phyloP scores from a whole-genome alignment of 108 stramenopile genomes.

The Mayamaea pseudoterrestris region DNA sequence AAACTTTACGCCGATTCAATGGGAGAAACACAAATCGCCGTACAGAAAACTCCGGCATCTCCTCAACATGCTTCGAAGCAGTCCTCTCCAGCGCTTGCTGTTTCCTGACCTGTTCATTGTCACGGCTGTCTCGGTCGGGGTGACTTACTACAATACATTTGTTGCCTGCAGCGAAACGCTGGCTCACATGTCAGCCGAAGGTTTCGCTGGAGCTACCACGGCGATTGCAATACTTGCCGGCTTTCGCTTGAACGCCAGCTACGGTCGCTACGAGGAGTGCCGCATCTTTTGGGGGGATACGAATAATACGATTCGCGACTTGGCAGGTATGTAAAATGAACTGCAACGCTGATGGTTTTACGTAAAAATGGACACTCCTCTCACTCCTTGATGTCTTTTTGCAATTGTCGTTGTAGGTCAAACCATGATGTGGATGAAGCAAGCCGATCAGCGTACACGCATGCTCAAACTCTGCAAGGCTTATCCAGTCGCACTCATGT shows the following conservation, averaged over 20 bases:
- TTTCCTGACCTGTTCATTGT: slow-evolving; percentile 37
- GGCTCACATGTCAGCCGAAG: slow-evolving; percentile 8
- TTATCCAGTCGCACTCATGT: slow-evolving; percentile 21
- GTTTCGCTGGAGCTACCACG: slow-evolving; percentile 34
- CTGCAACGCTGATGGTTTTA: too few relatives aligned
- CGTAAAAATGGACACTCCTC: too few relatives aligned
- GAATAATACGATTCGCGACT: slow-evolving; percentile 24
- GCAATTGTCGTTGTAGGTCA: too few relatives aligned
- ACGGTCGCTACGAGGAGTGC: slow-evolving; percentile 32
- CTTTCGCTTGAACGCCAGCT: slow-evolving; percentile 38
- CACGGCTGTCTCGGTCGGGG: slow-evolving; percentile 18
- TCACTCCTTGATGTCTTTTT: too few relatives aligned
- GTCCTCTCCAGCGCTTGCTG: slow-evolving; percentile 32
- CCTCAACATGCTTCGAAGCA: slow-evolving; percentile 10
- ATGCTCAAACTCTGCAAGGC: too few relatives aligned
- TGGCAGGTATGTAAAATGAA: too few relatives aligned
- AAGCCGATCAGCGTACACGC: too few relatives aligned
- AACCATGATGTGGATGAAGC: too few relatives aligned
- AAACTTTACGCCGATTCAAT: too few relatives aligned
- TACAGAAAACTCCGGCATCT: slow-evolving; percentile 29
- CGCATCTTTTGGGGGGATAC: slow-evolving; percentile 17
- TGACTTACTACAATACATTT: slow-evolving; percentile 30
- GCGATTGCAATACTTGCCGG: slow-evolving; percentile 35
- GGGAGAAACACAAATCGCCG: slow-evolving; percentile 33
- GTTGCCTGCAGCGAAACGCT: background rate